phyloP scores from a whole-genome alignment of 768 basidiomycete genomes.

The Lactifluus rugatus region DNA sequence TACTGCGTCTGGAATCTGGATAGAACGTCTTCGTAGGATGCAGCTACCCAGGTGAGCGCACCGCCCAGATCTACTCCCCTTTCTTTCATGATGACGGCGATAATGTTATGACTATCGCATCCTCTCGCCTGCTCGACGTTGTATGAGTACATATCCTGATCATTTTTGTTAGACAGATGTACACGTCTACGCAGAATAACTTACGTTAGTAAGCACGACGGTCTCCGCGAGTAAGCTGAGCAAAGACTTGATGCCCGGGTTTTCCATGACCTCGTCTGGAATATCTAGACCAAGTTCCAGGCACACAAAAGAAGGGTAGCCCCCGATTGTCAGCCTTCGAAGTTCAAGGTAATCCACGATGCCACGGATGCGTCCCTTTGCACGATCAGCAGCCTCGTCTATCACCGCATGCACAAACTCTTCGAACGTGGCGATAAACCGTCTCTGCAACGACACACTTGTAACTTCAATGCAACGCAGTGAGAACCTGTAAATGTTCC shows the following conservation, averaged over 20 bases:
- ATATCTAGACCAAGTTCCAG: constrained; percentile 30
- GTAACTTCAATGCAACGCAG: constrained; percentile 14
- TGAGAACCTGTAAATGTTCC: not conserved
- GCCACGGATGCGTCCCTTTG: constrained; percentile 25
- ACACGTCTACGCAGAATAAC: not conserved
- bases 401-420: constrained; percentile 31
- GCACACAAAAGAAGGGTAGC: constrained; percentile 31
- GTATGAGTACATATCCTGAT: constrained; percentile 27
- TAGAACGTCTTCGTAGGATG: constrained; percentile 20
- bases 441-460: constrained; percentile 23
- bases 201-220: constrained; percentile 31
- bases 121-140: constrained; percentile 9
- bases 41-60: constrained; percentile 29
- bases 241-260: constrained; percentile 23
- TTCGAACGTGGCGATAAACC: constrained; percentile 31
- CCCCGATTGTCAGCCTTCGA: constrained; percentile 33
- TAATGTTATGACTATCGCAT: constrained; percentile 31
- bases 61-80: constrained; percentile 24
- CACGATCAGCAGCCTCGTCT: constrained; percentile 34
- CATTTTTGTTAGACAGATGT: constrained; percentile 21
- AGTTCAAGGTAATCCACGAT: constrained; percentile 33
- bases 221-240: constrained; percentile 27
- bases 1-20: constrained; percentile 26
- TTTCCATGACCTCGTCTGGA: constrained; percentile 31
- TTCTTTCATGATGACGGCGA: constrained; percentile 27